A percentile compares a stretch with the other conserved stretches of the same genome.
These are phyloP conservation scores for Leccinum fallax DNA, from an alignment of 1,284 basidiomycete species.

Conservation along the genomic window DNA sequence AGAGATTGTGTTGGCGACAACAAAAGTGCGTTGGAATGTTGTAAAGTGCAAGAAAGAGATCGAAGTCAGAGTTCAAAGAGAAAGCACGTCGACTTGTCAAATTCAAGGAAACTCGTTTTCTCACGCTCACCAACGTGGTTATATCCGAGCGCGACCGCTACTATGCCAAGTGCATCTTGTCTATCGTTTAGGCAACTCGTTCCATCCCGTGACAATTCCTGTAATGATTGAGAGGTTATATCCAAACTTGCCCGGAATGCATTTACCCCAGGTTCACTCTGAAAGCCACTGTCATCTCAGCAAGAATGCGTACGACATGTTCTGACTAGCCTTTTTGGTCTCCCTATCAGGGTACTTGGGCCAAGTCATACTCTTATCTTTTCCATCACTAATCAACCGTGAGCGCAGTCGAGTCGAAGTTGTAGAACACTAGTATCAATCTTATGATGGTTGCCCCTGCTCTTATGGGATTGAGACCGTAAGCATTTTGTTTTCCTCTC, in stretches of 20 bases:
- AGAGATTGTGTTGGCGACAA: conserved; percentile 13
- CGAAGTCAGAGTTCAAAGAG: conserved; percentile 35
- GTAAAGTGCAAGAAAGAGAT: conserved; percentile 23
- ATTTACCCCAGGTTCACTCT: no score
- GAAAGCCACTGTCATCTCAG: no score
- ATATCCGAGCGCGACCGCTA: no score
- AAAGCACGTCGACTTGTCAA: conserved; percentile 20
- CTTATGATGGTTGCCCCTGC: neutral
- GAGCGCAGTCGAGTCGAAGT: neutral
- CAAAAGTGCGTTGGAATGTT: conserved; percentile 11
- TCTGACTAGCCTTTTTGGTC: neutral
- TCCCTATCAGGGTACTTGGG: neutral
- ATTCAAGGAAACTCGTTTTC: conserved; percentile 31
- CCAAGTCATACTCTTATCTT: no score
- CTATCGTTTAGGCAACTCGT: no score
- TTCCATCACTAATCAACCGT: neutral
- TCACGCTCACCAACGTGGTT: conserved; percentile 19
- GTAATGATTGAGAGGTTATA: no score
- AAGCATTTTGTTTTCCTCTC: neutral
- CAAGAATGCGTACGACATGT: neutral
- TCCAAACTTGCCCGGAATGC: no score
- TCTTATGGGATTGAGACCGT: neutral
- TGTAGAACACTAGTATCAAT: neutral
- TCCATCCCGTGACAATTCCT: no score
- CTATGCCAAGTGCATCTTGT: no score